Conservation (phyloP, 2,329 filamentous ascomycete species). For the Rutstroemia sp. region DNA sequence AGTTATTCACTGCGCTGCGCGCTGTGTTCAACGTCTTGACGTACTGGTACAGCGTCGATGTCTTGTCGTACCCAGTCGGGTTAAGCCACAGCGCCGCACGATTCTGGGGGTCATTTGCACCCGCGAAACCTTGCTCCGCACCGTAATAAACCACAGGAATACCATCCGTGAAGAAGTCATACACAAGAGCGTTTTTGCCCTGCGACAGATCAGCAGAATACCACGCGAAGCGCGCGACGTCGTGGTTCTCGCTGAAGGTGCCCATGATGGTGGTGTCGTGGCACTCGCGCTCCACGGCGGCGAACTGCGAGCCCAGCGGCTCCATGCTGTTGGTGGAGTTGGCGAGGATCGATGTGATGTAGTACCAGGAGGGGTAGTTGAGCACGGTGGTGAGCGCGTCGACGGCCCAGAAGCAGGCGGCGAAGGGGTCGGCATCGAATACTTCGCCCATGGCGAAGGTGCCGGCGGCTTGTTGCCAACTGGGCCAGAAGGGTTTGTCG, state of each 20-base stretch:
- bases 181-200: constrained; percentile 42
- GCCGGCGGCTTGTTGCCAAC: constrained; percentile 44
- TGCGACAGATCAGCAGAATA: constrained; percentile 12
- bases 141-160: constrained; percentile 46
- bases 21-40: constrained; percentile 37
- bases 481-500: constrained; percentile 44
- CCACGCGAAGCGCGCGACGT: constrained; percentile 33
- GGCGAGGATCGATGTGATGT: constrained; percentile 33
- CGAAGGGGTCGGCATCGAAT: constrained; percentile 44
- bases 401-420: constrained; percentile 24
- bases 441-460: constrained; percentile 56
- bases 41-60: constrained; percentile 31
- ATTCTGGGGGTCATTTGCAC: constrained; percentile 32
- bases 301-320: constrained; percentile 25
- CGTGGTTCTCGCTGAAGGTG: constrained; percentile 38
- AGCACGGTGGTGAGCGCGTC: constrained; percentile 11
- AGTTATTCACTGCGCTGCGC: constrained; percentile 27
- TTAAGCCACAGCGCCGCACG: constrained; percentile 38
- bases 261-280: constrained; percentile 31
- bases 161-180: constrained; percentile 40
- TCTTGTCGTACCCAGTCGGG: constrained; percentile 31
- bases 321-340: constrained; percentile 25
- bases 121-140: constrained; percentile 42
- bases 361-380: constrained; percentile 28
- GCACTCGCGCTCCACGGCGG: constrained; percentile 27